phyloP scores from a whole-genome alignment of 306 rosid species.

The Arachis stenosperma region DNA sequence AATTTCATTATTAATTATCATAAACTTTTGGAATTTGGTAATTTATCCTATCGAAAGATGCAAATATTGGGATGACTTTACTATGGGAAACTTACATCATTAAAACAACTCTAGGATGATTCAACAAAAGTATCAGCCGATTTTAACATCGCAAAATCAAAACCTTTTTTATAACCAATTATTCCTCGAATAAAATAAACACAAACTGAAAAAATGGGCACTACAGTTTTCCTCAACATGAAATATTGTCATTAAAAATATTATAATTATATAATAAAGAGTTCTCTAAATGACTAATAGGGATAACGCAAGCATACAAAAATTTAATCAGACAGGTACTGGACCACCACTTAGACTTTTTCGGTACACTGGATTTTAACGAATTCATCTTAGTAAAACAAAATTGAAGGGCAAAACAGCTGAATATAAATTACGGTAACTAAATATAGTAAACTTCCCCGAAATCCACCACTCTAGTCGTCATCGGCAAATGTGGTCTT shows the following conservation, averaged over 20 bases:
- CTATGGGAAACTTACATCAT: neutral
- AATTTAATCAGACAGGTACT: neutral
- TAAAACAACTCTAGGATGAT: neutral
- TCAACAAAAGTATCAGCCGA: neutral
- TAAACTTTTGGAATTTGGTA: neutral
- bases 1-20: neutral
- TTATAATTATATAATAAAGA: no score
- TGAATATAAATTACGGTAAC: neutral
- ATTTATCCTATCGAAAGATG: no score
- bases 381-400: slow-evolving; percentile 29
- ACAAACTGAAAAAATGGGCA: no score
- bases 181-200: no score
- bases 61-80: neutral
- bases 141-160: neutral
- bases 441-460: neutral
- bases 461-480: slow-evolving; percentile 4
- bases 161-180: no score
- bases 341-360: neutral
- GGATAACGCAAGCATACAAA: no score
- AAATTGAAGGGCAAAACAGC: slow-evolving; percentile 31
- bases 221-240: no score
- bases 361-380: neutral
- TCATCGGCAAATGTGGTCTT: slow-evolving; percentile 46
- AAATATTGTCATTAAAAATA: no score
- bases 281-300: no score